Evolutionary conservation across 768 basidiomycete genomes (phyloP).

Genomic region (Russula sp.): DNA sequence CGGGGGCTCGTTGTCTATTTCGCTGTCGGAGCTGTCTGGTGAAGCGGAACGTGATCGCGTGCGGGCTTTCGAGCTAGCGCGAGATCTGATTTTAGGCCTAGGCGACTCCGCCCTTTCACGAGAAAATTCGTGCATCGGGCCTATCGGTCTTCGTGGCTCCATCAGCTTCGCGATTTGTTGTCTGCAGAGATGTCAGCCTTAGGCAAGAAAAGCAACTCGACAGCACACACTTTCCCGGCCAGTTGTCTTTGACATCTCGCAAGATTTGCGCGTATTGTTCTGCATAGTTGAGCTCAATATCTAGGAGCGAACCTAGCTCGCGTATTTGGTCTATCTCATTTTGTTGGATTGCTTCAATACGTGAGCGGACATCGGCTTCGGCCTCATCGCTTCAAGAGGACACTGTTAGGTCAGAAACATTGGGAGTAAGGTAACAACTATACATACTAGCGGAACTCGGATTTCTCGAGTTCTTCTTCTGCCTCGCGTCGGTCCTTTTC

Average conservation of each 20-base stretch:
- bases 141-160: conserved; percentile 13
- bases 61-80: conserved; percentile 10
- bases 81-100: conserved; percentile 12
- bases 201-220: not conserved
- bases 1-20: conserved; percentile 1
- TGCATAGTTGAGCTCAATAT: conserved; percentile 67
- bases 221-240: conserved; percentile 53
- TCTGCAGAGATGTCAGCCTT: conserved; percentile 5
- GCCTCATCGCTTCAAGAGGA: conserved; percentile 63
- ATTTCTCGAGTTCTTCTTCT: conserved; percentile 71
- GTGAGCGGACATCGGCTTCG: conserved; percentile 71
- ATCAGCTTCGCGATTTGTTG: conserved; percentile 8
- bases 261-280: conserved; percentile 68
- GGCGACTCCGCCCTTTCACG: conserved; percentile 9
- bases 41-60: conserved; percentile 9
- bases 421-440: conserved; percentile 9
- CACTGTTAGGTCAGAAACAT: not conserved
- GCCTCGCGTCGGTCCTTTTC: conserved; percentile 65
- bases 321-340: conserved; percentile 65
- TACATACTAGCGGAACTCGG: conserved; percentile 48
- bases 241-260: conserved; percentile 56
- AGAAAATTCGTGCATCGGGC: conserved; percentile 20
- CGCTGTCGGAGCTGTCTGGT: not conserved
- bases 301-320: conserved; percentile 64
- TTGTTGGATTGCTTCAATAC: conserved; percentile 75